These are phyloP conservation scores for Gossypium bickii DNA, from an alignment of 345 rosid genomes.

Conservation along the genomic window DNA sequence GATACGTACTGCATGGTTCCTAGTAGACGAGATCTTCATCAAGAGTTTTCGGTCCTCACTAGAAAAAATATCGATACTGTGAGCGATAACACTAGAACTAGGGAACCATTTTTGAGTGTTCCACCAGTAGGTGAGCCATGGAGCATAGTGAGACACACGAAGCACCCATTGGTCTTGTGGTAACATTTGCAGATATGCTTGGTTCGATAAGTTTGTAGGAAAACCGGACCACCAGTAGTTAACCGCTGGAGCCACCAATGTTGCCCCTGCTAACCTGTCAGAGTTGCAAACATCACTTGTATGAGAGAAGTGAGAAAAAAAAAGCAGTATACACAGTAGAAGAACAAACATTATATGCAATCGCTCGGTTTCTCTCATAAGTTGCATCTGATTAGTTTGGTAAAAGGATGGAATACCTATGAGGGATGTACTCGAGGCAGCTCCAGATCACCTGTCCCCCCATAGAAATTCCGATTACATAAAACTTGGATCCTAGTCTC, in stretches of 20 bases:
- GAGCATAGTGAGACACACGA: slow-evolving; percentile 58
- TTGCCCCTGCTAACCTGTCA: slow-evolving; percentile 51
- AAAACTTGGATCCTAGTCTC: slow-evolving; percentile 9
- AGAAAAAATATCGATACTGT: slow-evolving; percentile 27
- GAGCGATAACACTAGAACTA: slow-evolving; percentile 31
- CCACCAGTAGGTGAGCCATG: slow-evolving; percentile 73
- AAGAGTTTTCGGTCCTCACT: slow-evolving; percentile 31
- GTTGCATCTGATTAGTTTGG: neutral
- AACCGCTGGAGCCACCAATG: slow-evolving; percentile 43
- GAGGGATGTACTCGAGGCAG: slow-evolving; percentile 38
- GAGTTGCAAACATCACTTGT: neutral
- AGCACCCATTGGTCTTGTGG: slow-evolving; percentile 53
- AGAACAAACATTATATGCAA: neutral
- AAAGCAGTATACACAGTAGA: neutral
- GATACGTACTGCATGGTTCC: neutral
- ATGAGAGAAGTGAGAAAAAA: neutral
- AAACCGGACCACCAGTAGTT: slow-evolving; percentile 65
- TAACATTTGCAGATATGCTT: slow-evolving; percentile 36
- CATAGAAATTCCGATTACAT: slow-evolving; percentile 8
- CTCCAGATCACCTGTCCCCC: slow-evolving; percentile 9
- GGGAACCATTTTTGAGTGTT: slow-evolving; percentile 58
- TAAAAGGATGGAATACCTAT: slow-evolving; percentile 28
- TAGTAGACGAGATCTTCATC: neutral
- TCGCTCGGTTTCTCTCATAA: neutral
- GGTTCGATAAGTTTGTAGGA: slow-evolving; percentile 41